These are phyloP conservation scores for Cercospora beticola DNA, from an alignment of 2,329 filamentous ascomycete species.

Conservation along the genomic window DNA sequence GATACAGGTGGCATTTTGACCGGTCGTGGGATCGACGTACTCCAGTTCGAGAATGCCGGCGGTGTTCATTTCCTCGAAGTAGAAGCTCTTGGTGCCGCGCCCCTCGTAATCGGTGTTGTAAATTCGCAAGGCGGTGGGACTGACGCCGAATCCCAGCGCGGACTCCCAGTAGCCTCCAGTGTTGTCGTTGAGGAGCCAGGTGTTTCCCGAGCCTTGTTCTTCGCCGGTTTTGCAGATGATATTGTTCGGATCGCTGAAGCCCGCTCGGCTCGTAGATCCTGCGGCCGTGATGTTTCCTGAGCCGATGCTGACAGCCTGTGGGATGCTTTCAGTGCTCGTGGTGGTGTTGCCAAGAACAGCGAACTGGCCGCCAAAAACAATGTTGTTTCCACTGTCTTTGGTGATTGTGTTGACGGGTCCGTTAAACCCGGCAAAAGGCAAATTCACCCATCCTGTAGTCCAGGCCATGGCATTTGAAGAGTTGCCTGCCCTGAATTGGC, in stretches of 20 bases:
- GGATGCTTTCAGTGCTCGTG: slow-evolving; percentile 59
- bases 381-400: slow-evolving; percentile 75
- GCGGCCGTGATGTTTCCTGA: slow-evolving; percentile 71
- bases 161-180: slow-evolving; percentile 80
- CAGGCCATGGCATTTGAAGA: slow-evolving; percentile 90
- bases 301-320: slow-evolving; percentile 78
- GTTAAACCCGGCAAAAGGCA: slow-evolving; percentile 94
- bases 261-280: slow-evolving; percentile 60
- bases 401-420: slow-evolving; percentile 84
- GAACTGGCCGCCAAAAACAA: slow-evolving; percentile 90
- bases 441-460: slow-evolving; percentile 70
- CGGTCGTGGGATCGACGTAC: slow-evolving; percentile 69
- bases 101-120: slow-evolving; percentile 85
- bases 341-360: slow-evolving; percentile 82
- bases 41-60: slow-evolving; percentile 96
- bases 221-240: slow-evolving; percentile 75
- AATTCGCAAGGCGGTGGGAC: slow-evolving; percentile 80
- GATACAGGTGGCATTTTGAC: slow-evolving; percentile 70
- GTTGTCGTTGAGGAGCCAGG: slow-evolving; percentile 78
- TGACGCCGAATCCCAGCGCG: slow-evolving; percentile 77
- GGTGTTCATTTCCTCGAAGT: slow-evolving; percentile 80
- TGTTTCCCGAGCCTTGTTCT: slow-evolving; percentile 67
- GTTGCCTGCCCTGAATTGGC: slow-evolving; percentile 74
- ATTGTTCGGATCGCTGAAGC: slow-evolving; percentile 73
- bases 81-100: slow-evolving; percentile 79